Evolutionary conservation across 768 basidiomycete genomes (phyloP).

Genomic region (Cyclocybe cylindracea): DNA sequence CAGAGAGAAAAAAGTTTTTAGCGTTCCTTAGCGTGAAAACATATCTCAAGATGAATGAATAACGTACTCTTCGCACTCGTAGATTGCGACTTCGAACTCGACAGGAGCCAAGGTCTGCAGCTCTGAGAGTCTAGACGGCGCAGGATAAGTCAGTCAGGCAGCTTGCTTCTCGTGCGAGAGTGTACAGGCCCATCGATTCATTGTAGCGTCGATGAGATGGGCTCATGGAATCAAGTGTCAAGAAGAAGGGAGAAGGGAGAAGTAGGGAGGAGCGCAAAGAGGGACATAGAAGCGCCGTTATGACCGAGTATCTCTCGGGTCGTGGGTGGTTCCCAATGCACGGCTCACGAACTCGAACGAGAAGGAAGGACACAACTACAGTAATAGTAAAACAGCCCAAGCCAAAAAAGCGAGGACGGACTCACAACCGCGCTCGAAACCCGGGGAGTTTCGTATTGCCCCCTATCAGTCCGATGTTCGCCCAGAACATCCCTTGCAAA

Average conservation of each 20-base stretch:
- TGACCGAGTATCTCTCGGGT: background rate
- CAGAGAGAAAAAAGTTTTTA: background rate
- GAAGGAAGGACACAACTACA: no score
- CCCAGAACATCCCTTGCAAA: slow-evolving; percentile 93
- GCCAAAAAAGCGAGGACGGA: slow-evolving; percentile 4
- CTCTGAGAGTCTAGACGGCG: slow-evolving; percentile 61
- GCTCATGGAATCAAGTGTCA: no score
- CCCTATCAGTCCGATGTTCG: slow-evolving; percentile 88
- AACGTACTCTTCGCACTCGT: slow-evolving; percentile 73
- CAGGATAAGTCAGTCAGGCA: slow-evolving; percentile 1
- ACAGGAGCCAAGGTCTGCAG: slow-evolving; percentile 80
- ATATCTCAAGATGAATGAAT: slow-evolving; percentile 2
- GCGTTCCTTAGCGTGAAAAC: background rate
- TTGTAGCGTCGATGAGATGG: no score
- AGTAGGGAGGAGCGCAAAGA: background rate
- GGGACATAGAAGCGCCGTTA: no score
- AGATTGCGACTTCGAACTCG: slow-evolving; percentile 74
- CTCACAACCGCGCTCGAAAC: slow-evolving; percentile 78
- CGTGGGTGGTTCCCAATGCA: background rate
- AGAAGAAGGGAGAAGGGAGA: background rate
- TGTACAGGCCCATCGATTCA: no score
- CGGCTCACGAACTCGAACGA: no score
- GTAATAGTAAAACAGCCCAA: no score
- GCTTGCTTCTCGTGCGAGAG: background rate
- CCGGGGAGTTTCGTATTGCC: slow-evolving; percentile 78